A percentile compares a stretch with the other conserved stretches of the same genome.
These are phyloP conservation scores for Metschnikowia lunata DNA, from an alignment of 805 yeast species.

Conservation along the genomic window DNA sequence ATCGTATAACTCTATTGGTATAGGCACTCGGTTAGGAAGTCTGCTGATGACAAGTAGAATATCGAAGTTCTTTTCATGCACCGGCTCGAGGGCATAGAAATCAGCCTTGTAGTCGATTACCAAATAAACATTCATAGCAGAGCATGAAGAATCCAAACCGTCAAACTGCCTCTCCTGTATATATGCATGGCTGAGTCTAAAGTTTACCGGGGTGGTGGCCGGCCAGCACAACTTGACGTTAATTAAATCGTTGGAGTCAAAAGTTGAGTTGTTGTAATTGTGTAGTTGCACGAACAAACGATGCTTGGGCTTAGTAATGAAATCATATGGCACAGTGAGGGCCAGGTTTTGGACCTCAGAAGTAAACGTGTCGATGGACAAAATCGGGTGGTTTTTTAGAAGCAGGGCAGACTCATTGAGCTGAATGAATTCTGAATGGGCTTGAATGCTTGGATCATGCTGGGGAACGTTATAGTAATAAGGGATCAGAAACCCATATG, in stretches of 20 bases:
- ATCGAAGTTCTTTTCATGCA: slow-evolving; percentile 4
- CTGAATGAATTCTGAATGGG: background rate
- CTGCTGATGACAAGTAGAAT: slow-evolving; percentile 9
- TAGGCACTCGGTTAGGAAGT: slow-evolving; percentile 16
- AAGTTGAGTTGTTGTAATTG: slow-evolving; percentile 29
- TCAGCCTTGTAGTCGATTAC: slow-evolving; percentile 13
- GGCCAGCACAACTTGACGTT: slow-evolving; percentile 20
- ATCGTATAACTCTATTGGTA: slow-evolving; percentile 19
- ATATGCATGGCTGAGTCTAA: slow-evolving; percentile 9
- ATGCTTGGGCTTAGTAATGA: slow-evolving; percentile 5
- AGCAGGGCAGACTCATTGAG: slow-evolving; percentile 14
- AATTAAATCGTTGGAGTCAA: slow-evolving; percentile 16
- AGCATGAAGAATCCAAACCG: background rate
- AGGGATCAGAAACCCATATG: slow-evolving; percentile 28
- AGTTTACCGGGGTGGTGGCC: slow-evolving; percentile 16
- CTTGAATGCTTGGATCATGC: background rate
- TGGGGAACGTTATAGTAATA: slow-evolving; percentile 32
- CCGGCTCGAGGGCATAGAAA: slow-evolving; percentile 12
- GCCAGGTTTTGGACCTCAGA: background rate
- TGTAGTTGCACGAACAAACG: slow-evolving; percentile 28
- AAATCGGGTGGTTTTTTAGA: slow-evolving; percentile 14
- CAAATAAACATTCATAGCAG: slow-evolving; percentile 14
- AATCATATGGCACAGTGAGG: slow-evolving; percentile 13
- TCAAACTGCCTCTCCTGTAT: slow-evolving; percentile 5
- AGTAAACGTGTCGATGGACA: slow-evolving; percentile 7